Evolutionary conservation across 164 flowering plant species (phyloP).

Genomic region (Nymphaea colorata): DNA sequence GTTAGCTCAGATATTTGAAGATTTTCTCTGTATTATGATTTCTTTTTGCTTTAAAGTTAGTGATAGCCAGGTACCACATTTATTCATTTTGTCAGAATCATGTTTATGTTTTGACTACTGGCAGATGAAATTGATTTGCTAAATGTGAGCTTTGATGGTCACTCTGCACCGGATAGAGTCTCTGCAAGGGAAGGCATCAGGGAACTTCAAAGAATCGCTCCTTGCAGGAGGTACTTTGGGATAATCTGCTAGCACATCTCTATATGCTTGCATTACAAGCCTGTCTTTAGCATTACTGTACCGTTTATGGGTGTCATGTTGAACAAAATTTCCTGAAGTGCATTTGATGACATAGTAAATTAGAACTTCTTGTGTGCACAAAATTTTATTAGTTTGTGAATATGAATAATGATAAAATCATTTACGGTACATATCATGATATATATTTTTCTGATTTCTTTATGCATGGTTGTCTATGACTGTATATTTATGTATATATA

Average conservation of each 20-base stretch:
- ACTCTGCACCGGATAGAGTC: slow-evolving; percentile 90
- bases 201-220: slow-evolving; percentile 64
- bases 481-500: no score
- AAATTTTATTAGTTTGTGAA: no score
- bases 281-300: not conserved
- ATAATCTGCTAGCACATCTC: not conserved
- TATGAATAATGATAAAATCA: no score
- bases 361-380: not conserved
- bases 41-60: no score
- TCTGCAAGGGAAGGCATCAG: slow-evolving; percentile 66
- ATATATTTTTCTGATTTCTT: no score
- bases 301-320: not conserved
- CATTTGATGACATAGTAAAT: not conserved
- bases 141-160: slow-evolving; percentile 93
- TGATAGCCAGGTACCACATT: no score
- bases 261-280: not conserved
- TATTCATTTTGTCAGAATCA: not conserved
- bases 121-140: slow-evolving; percentile 89
- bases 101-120: slow-evolving; percentile 6
- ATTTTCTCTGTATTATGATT: no score
- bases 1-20: no score
- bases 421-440: no score
- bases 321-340: not conserved
- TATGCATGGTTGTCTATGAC: no score
- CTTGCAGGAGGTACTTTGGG: slow-evolving; percentile 53